Evolutionary conservation across 495 filamentous ascomycete genomes (phyloP), one percentile per base, ranked within the genome.

Genomic region (Xylaria acuta): DNA sequence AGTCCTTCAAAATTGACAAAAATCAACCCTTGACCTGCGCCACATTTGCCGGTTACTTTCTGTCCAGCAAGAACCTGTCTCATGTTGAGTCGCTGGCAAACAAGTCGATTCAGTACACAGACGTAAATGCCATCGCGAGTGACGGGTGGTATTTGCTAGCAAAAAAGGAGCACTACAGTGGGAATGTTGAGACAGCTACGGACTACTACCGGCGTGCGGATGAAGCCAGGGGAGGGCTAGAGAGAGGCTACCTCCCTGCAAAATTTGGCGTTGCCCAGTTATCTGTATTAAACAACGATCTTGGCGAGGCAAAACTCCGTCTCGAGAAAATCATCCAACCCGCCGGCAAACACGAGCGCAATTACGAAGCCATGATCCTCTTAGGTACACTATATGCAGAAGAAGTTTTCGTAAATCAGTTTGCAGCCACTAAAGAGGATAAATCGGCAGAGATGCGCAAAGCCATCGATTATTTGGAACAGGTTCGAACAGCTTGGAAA

Each of bases 91-190:
- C 87, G 14, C 87, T 98, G 11, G 93, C 96, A 36, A 92, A 95
- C 78, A 96, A 95, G 80, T 94, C 97, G 1, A 97, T 98, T 72
- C 93, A 97, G 77, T 89, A 92, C 71, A 98, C 95, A 3, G 96
- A 99, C 78, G 94, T 98, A 72, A 95, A 97, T 80, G 91, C 93
- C 16, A 93, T 98, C 78, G 95, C 95, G 2, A 97, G 94, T 79
- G 96, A 99, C 76, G 96, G 95, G 27, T 98, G 94, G 94, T 98
- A 97, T 81, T 82, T 97, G 5, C 89, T 98, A 18, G 96, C 93
- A 16, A 86, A 94, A 56, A 97, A 97, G 77, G 91, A 93, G 72
- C 96, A 99, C 80, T 93, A 92, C 51, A 80, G 80, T 25, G 87
- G 89, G 30, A 90, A 97, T 64, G 76, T 86, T 27, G 82, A 90